These are phyloP conservation scores for Globisporangium paddicum DNA, from an alignment of 352 stramenopile genomes.

Conservation along the genomic window DNA sequence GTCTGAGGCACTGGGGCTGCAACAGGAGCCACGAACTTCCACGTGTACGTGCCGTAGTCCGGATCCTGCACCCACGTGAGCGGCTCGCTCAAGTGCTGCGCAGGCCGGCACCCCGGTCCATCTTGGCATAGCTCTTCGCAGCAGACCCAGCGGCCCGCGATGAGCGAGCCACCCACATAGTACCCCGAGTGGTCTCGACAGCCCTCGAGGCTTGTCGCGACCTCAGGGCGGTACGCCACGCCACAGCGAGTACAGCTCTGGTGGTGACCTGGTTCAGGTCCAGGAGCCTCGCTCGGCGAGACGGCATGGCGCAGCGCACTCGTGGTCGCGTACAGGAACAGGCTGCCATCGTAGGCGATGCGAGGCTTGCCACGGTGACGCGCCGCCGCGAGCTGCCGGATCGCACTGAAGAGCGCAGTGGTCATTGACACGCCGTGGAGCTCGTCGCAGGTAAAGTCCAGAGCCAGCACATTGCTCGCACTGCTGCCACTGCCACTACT, in stretches of 20 bases:
- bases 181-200: constrained; percentile 42
- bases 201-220: constrained; percentile 22
- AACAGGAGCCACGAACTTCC: background rate
- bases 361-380: constrained; percentile 18
- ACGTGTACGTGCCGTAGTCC: constrained; percentile 35
- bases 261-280: background rate
- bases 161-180: constrained; percentile 35
- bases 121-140: constrained; percentile 33
- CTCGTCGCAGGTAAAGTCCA: constrained; percentile 26
- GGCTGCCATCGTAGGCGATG: constrained; percentile 33
- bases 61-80: constrained; percentile 32
- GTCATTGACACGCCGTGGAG: constrained; percentile 26
- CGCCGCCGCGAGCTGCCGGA: constrained; percentile 31
- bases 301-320: constrained; percentile 24
- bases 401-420: constrained; percentile 33
- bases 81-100: constrained; percentile 22
- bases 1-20: constrained; percentile 4
- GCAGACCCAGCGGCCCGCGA: constrained; percentile 46
- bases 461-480: constrained; percentile 23
- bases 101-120: constrained; percentile 29
- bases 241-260: constrained; percentile 34
- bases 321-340: constrained; percentile 39
- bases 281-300: background rate
- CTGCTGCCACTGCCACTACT: background rate
- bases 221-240: constrained; percentile 20